These are phyloP conservation scores for Fusarium begoniae DNA, from an alignment of 2,329 filamentous ascomycete species.

Conservation along the genomic window DNA sequence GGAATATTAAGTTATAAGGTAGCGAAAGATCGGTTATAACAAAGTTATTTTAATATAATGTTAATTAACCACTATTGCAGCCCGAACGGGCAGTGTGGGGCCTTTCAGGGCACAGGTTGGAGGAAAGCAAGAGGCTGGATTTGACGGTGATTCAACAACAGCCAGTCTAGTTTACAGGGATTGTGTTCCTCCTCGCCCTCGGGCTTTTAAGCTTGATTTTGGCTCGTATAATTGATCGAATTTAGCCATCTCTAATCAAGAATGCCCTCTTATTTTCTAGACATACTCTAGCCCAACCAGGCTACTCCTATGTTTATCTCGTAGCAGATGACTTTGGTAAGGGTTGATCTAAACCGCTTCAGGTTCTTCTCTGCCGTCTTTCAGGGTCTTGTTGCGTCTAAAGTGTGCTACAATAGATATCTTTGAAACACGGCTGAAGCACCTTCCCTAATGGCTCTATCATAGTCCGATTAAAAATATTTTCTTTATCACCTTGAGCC, in stretches of 20 bases:
- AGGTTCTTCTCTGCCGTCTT: fast-evolving
- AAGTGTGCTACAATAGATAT: too few relatives aligned
- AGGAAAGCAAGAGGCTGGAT: not conserved
- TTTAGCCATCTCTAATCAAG: fast-evolving
- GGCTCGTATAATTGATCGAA: not conserved
- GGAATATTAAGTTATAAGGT: too few relatives aligned
- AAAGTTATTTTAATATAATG: too few relatives aligned
- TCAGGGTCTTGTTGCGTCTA: too few relatives aligned
- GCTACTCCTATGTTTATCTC: not conserved
- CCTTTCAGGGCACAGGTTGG: fast-evolving
- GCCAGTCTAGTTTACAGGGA: not conserved
- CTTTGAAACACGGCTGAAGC: fast-evolving
- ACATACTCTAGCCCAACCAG: too few relatives aligned
- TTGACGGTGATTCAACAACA: not conserved
- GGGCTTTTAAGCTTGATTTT: not conserved
- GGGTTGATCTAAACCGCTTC: fast-evolving
- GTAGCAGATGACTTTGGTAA: fast-evolving
- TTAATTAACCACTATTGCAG: fast-evolving
- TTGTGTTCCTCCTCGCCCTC: not conserved
- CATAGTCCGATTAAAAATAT: fast-evolving
- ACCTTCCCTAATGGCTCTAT: too few relatives aligned
- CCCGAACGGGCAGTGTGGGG: not conserved
- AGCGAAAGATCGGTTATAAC: too few relatives aligned
- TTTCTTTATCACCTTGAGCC: too few relatives aligned
- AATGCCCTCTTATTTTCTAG: fast-evolving